Evolutionary conservation across 2,329 filamentous ascomycete genomes (phyloP).

Genomic region (Verticillium nubilum): DNA sequence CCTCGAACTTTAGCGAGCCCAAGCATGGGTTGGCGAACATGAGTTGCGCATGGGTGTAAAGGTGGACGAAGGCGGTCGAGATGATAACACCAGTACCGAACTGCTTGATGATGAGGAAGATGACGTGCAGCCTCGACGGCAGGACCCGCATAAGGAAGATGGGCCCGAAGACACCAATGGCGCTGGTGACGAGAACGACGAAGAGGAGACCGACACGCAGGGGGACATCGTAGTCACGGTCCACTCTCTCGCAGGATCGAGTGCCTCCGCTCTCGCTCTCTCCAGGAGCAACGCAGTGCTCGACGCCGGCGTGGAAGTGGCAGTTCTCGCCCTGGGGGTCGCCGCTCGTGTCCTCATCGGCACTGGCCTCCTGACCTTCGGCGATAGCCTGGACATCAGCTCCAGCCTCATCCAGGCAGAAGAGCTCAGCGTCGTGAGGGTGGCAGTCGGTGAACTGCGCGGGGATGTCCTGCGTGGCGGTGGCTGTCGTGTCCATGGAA

Average conservation of each 20-base stretch:
- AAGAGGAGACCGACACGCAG: conserved; percentile 69
- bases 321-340: conserved; percentile 35
- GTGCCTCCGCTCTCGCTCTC: conserved; percentile 30
- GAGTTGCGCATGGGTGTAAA: conserved; percentile 66
- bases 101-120: conserved; percentile 64
- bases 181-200: conserved; percentile 63
- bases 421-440: conserved; percentile 51
- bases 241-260: conserved; percentile 36
- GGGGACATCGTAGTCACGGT: conserved; percentile 58
- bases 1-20: conserved; percentile 61
- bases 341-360: conserved; percentile 14
- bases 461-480: conserved; percentile 50
- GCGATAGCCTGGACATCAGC: conserved; percentile 48
- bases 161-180: conserved; percentile 61
- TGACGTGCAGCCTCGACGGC: conserved; percentile 37
- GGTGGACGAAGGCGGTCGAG: conserved; percentile 64
- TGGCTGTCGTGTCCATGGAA: conserved; percentile 39
- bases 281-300: conserved; percentile 32
- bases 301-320: conserved; percentile 71
- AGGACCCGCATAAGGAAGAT: conserved; percentile 57
- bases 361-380: conserved; percentile 16
- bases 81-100: conserved; percentile 71
- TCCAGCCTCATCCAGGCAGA: conserved; percentile 54
- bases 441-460: conserved; percentile 62
- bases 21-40: conserved; percentile 71